Evolutionary conservation across 2,329 filamentous ascomycete species (phyloP).

Genomic region (Scytalidium lignicola): DNA sequence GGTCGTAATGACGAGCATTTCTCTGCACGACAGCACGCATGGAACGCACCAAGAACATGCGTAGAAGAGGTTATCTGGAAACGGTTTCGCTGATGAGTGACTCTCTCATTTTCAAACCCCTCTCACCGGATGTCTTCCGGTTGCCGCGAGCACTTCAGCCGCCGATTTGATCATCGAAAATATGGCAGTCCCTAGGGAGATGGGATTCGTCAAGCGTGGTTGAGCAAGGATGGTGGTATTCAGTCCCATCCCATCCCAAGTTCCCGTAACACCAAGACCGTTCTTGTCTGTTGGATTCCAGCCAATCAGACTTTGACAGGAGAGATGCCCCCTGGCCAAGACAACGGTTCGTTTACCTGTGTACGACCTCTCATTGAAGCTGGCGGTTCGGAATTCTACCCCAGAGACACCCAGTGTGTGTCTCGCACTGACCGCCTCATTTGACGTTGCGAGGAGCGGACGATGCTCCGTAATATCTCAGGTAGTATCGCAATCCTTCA

Average conservation of each 20-base stretch:
- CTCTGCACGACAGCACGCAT: background rate
- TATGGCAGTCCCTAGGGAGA: background rate
- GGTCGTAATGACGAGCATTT: background rate
- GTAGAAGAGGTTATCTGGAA: background rate
- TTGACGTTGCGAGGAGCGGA: too few relatives aligned
- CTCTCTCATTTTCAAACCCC: background rate
- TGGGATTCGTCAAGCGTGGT: background rate
- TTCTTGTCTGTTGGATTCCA: background rate
- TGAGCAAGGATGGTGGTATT: background rate
- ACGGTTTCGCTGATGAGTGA: background rate
- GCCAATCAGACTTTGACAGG: background rate
- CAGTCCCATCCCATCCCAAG: background rate
- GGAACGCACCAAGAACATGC: background rate
- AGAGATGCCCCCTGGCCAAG: background rate
- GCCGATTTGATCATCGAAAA: background rate
- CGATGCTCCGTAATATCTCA: too few relatives aligned
- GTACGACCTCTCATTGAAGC: background rate
- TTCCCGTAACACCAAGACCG: background rate
- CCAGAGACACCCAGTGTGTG: background rate
- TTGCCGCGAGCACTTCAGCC: background rate
- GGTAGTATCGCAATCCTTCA: background rate
- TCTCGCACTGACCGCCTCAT: too few relatives aligned
- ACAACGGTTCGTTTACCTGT: background rate
- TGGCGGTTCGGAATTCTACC: background rate
- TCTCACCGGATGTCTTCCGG: background rate